Evolutionary conservation across 371 early-diverging fungal species (phyloP), one percentile per base, ranked within the genome.

Genomic region (Gilbertella persicaria): DNA sequence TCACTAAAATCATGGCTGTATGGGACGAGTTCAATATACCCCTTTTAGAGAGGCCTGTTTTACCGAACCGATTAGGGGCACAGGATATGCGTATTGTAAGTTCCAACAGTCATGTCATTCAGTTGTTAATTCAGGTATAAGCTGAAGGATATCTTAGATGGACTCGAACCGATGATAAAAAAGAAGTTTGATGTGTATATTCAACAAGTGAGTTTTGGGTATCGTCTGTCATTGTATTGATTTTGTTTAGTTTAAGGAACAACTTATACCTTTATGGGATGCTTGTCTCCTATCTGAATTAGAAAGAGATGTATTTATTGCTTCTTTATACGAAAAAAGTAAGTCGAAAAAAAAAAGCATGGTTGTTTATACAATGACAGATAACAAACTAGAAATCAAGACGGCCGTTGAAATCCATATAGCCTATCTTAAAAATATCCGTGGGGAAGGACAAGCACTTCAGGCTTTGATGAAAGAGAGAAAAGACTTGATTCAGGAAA

Each of bases 401-500:
- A 24, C 47, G 7, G 52, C 64, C 46, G 78, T 73, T 3, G 53
- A 67, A 10, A 55, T 73, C 25, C 79, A 71, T 46, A 60, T 71
- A 23, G 64, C 64, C 10, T 78, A 75, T 30, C 39, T 84, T 40
- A 55, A 67, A 23, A 65, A 64, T 10, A 60, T 84, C 16, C 71
- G 70, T 14, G 52, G 60, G 3, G 73, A 74, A 45, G 68, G 73
- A 0, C 56, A 55, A 6, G 57, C 50, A 5, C 62, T 90, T 1
- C 78, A 76, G 41, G 66, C 63, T 4, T 29, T 81, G 24, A 81
- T 88, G 73, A 71, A 82, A 35, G 70, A 75, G 25, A 73, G 90
- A 9, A 75, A 69, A 48, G 81, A 64, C 6, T 70, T 82, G 19
- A 81, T 88, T 13, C 76, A 83, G 69, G 78, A 78, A 66, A 92